Percentiles rank a stretch among this genome's conserved stretches.
phyloP scores from a whole-genome alignment of 2,329 filamentous ascomycete genomes.

The Pseudogymnoascus sp. region DNA sequence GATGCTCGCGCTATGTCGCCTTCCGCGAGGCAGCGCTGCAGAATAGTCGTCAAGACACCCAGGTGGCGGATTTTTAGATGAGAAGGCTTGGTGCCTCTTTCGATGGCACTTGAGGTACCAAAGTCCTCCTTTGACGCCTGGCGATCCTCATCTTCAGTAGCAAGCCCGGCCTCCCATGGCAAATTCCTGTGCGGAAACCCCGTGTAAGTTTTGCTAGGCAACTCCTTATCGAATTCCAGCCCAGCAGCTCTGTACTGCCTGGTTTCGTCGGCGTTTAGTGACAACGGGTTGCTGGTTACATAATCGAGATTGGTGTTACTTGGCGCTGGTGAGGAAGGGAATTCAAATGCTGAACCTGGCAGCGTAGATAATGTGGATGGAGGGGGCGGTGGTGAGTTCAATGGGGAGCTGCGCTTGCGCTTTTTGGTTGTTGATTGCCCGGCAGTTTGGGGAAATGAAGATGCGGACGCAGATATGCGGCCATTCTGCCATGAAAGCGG shows the following conservation, averaged over 20 bases:
- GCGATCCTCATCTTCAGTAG: conserved; percentile 14
- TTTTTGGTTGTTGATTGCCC: conserved; percentile 16
- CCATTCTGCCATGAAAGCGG: conserved; percentile 15
- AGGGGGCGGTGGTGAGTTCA: conserved; percentile 7
- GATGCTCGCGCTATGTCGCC: conserved; percentile 65
- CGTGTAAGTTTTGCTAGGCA: conserved; percentile 31
- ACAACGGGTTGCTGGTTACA: conserved; percentile 40
- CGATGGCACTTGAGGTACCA: conserved; percentile 10
- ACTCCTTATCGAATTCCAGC: conserved; percentile 38
- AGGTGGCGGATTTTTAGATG: conserved; percentile 48
- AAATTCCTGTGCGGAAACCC: conserved; percentile 46
- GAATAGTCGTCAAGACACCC: conserved; percentile 56
- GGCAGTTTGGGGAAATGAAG: conserved; percentile 12
- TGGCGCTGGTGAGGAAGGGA: neutral
- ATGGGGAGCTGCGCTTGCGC: conserved; percentile 17
- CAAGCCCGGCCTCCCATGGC: conserved; percentile 14
- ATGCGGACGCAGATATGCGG: conserved; percentile 11
- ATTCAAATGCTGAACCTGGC: neutral
- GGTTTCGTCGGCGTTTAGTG: conserved; percentile 44
- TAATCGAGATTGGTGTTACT: neutral
- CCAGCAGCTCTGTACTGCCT: conserved; percentile 48
- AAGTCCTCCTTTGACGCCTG: neutral
- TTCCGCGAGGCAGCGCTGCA: conserved; percentile 64
- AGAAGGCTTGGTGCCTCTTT: conserved; percentile 13
- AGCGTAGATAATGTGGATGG: conserved; percentile 12